Base-by-base conservation (phyloP, 176 grass and related monocot genomes). In the Musa itinerans region DNA sequence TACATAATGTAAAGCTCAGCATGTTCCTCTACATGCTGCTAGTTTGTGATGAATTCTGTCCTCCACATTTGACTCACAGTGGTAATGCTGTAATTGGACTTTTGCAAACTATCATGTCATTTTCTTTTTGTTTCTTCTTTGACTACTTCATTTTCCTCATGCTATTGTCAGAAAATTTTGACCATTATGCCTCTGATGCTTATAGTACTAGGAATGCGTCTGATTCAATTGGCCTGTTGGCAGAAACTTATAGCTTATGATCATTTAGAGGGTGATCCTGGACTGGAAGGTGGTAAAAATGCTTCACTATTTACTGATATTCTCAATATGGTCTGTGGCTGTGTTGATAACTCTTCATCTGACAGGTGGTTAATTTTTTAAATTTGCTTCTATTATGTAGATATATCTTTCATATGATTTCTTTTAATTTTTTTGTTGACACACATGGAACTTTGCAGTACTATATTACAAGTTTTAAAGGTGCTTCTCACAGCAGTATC, bases 201-300 rank as follows among this genome's bases (percentile, higher is more conserved):
- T 76, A 64, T 17, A 50, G 64, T 70, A 51, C 43, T 17, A n/a
- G 11, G 8, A 70, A 2, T 16, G 16, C 34, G 82, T 89, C 82
- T 92, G 57, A 83, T 68, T 52, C 58, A 50, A 53, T n/a, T 75
- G 24, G 71, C 89, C n/a, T 69, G 34, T 81, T 80, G 64, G 34
- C 88, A 99, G 96, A 99, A 99, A 99, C 89, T 99, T 86, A 84
- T 99, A 88, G 96, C 96, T 63, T 99, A 99, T 81, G 91, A 99
- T 78, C 96, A 99, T 95, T 87, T 99, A 76, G 96, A 99, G 85
- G 96, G 96, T 50, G 96, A 99, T 83, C 96, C 96, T 81, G 96
- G 96, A 69, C 72, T 99, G 80, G 88, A 99, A 84, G 89, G 83
- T 66, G 96, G 91, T 75, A 94, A 95, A 92, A 95, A 99, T 81